These are phyloP conservation scores for Hirschioporus abietinus DNA, from an alignment of 768 basidiomycete species.

Conservation along the genomic window DNA sequence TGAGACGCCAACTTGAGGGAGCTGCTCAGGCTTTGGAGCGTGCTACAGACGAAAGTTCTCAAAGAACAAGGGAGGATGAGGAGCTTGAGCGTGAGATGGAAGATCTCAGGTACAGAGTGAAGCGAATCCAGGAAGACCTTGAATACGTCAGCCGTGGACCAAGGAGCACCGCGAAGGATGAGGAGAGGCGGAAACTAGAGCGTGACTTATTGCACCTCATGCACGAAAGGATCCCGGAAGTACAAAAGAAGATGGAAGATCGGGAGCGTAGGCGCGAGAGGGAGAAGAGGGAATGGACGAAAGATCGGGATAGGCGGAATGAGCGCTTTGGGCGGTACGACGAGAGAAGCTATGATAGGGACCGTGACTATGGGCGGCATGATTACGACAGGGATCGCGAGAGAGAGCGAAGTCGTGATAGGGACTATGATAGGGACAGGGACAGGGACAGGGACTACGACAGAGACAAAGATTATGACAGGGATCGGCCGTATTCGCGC, in stretches of 20 bases:
- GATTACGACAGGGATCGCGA: slow-evolving; percentile 29
- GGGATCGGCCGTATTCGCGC: slow-evolving; percentile 32
- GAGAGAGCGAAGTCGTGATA: slow-evolving; percentile 23
- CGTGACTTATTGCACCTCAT: slow-evolving; percentile 78
- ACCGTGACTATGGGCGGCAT: slow-evolving; percentile 36
- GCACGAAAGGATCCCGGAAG: slow-evolving; percentile 88
- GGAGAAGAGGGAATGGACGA: slow-evolving; percentile 72
- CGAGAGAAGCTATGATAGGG: slow-evolving; percentile 33
- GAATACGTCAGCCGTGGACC: slow-evolving; percentile 81
- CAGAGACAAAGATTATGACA: slow-evolving; percentile 32
- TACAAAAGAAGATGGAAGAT: slow-evolving; percentile 79
- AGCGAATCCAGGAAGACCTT: slow-evolving; percentile 85
- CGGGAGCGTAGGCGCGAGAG: slow-evolving; percentile 69
- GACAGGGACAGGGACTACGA: slow-evolving; percentile 35
- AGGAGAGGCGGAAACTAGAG: slow-evolving; percentile 82
- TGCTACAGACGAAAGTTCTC: slow-evolving; percentile 54
- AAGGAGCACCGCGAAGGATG: slow-evolving; percentile 66
- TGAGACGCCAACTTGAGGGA: slow-evolving; percentile 77
- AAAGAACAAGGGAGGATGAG: slow-evolving; percentile 76
- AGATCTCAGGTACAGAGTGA: slow-evolving; percentile 79
- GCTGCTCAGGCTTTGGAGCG: slow-evolving; percentile 79
- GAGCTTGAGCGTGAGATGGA: slow-evolving; percentile 86
- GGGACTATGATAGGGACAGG: slow-evolving; percentile 31
- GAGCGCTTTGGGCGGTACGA: slow-evolving; percentile 71
- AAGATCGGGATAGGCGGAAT: slow-evolving; percentile 81